Evolutionary conservation across 2,329 filamentous ascomycete species (phyloP), one percentile per base, ranked within the genome.

Genomic region (Arthrobotrys sinensis): DNA sequence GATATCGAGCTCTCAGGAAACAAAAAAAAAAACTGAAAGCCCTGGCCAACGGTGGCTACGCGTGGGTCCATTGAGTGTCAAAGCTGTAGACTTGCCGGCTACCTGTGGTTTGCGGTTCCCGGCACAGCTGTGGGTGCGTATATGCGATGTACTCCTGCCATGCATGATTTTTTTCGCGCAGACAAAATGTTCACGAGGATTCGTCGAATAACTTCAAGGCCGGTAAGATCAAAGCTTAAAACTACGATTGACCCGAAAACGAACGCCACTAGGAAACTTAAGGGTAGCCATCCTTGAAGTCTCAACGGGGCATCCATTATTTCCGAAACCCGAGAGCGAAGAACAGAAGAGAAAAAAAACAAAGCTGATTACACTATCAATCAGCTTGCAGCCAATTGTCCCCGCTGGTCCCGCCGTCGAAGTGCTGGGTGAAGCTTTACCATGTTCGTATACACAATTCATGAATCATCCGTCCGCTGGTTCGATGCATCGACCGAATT

Each of bases 261-360:
- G 46, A 66, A 72, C 60, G 36, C 40, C 45, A 66, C 69, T 43
- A 53, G 24, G 52, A 46, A 21, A 16, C 6, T 21, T 57, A n/a
- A 45, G 12, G 36, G 32, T 40, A 53, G 16, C 48, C 32, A 52
- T 43, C 21, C 32, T 32, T 68, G 50, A 32, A 46, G 53, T 24
- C 32, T 16, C 21, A 24, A 52, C 62, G 62, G 62, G 63, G 48
- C 11, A 28, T 16, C 16, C 34, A 40, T 68, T 78, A 68, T 67
- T 68, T 68, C 75, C 75, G 75, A 78, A 71, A 62, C 65, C 75
- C 75, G 67, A 78, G 62, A 21, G 66, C 40, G 57, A 24, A 43
- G 34, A 4, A 60, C 32, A 65, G 40, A 64, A 6, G 46, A 63
- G 46, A 36, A 28, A 38, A 45, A 50, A 16, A 45, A 32, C 24